Evolutionary conservation across 495 filamentous ascomycete genomes (phyloP).

Genomic region (Usnea hakonensis): DNA sequence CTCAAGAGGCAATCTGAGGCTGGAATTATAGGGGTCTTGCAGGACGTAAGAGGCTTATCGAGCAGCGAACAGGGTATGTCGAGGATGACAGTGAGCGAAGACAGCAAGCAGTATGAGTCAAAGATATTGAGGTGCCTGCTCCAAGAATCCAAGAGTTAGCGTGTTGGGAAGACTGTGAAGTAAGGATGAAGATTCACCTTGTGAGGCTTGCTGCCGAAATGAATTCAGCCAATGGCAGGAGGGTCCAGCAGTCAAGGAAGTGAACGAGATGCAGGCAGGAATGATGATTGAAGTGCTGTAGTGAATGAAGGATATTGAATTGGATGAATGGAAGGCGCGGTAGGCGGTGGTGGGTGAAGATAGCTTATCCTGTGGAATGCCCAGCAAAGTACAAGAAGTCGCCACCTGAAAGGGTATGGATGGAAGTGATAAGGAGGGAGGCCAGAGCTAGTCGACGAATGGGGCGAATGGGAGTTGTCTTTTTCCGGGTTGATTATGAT

Average conservation of each 20-base stretch:
- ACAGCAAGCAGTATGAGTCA: neutral
- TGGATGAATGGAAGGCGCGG: neutral
- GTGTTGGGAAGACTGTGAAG: neutral
- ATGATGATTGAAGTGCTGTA: neutral
- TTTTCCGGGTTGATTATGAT: slow-evolving; percentile 2
- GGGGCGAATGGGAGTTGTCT: neutral
- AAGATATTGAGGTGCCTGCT: neutral
- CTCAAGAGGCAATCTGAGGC: neutral
- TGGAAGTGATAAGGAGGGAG: neutral
- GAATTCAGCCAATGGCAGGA: slow-evolving; percentile 7
- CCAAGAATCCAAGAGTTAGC: slow-evolving; percentile 14
- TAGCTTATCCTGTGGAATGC: slow-evolving; percentile 10
- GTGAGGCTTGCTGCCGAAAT: neutral
- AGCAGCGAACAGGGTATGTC: neutral
- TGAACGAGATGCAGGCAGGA: slow-evolving; percentile 7
- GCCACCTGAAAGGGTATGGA: slow-evolving; percentile 3
- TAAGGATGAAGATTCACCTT: slow-evolving; percentile 5
- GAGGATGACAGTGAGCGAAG: neutral
- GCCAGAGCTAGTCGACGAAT: neutral
- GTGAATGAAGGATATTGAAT: neutral
- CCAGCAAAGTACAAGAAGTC: slow-evolving; percentile 17
- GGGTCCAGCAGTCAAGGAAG: neutral
- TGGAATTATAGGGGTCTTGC: neutral
- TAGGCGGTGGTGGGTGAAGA: neutral
- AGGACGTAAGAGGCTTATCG: neutral